These are phyloP conservation scores for Halteria grandinella DNA, from an alignment of 73 alveolate genomes.

Conservation along the genomic window DNA sequence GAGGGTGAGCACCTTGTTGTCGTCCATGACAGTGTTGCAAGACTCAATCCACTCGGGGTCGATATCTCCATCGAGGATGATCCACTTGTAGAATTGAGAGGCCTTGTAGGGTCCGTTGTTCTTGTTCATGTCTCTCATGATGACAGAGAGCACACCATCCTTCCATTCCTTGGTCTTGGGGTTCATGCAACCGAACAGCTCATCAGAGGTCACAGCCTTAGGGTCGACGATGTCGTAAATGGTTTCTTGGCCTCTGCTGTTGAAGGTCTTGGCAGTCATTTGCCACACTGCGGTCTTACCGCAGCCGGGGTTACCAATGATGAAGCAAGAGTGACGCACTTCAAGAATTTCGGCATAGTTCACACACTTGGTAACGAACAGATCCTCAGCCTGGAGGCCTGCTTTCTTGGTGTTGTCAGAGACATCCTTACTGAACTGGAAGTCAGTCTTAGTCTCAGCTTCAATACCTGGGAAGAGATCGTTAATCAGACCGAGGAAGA, in stretches of 20 bases:
- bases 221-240: slow-evolving; percentile 98
- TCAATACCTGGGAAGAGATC: slow-evolving; percentile 99
- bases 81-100: slow-evolving; percentile 97
- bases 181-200: slow-evolving; percentile 97
- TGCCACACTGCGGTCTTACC: slow-evolving; percentile 99
- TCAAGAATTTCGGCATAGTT: slow-evolving; percentile 96
- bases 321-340: slow-evolving; percentile 99
- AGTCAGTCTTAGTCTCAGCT: slow-evolving; percentile 86
- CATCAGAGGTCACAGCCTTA: slow-evolving; percentile 99
- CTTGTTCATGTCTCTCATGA: slow-evolving; percentile 98
- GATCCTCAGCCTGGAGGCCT: slow-evolving; percentile 95
- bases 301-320: slow-evolving; percentile 99
- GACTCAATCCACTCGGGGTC: slow-evolving; percentile 99
- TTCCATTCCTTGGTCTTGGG: slow-evolving; percentile 99
- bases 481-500: slow-evolving; percentile 97
- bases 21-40: slow-evolving; percentile 99
- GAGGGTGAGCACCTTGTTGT: slow-evolving; percentile 98
- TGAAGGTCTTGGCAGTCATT: slow-evolving; percentile 88
- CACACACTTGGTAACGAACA: slow-evolving; percentile 96
- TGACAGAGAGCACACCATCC: slow-evolving; percentile 99
- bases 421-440: slow-evolving; percentile 80
- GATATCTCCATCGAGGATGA: slow-evolving; percentile 99
- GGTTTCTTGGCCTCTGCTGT: slow-evolving; percentile 84
- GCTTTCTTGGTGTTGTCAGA: slow-evolving; percentile 71
- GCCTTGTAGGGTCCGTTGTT: slow-evolving; percentile 93